A percentile compares a stretch with the other conserved stretches of the same genome.
Conservation (phyloP, 2,329 filamentous ascomycete species). For the Epichloe aotearoae region DNA sequence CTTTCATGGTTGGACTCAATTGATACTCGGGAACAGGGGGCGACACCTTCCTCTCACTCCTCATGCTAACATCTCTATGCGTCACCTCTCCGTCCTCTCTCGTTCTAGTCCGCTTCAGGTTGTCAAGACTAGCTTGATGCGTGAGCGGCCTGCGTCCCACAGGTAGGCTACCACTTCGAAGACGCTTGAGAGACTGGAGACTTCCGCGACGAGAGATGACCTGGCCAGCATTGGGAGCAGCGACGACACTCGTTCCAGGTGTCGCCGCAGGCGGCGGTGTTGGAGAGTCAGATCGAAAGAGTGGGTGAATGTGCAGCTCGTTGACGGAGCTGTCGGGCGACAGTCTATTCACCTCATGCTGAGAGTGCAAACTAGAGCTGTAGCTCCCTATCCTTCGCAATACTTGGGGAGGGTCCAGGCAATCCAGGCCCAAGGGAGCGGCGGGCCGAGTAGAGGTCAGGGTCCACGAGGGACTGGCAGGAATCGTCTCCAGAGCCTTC, state of each 20-base stretch:
- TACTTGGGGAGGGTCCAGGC: conserved; percentile 36
- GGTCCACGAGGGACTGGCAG: conserved; percentile 49
- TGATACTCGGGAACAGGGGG: conserved; percentile 51
- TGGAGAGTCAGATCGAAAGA: conserved; percentile 62
- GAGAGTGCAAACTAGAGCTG: conserved; percentile 27
- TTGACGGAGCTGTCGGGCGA: conserved; percentile 20
- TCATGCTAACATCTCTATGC: neutral
- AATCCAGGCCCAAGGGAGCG: conserved; percentile 30
- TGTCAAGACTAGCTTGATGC: conserved; percentile 35
- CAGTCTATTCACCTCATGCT: conserved; percentile 15
- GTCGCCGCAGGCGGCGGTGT: conserved; percentile 51
- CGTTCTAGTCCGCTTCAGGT: neutral
- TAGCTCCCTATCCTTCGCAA: conserved; percentile 37
- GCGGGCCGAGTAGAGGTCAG: conserved; percentile 49
- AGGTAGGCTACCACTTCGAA: conserved; percentile 43
- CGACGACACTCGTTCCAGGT: conserved; percentile 57
- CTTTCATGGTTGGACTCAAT: conserved; percentile 37
- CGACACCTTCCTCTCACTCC: conserved; percentile 34
- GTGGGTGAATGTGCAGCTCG: conserved; percentile 63
- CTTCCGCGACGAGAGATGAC: conserved; percentile 43
- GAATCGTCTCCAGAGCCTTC: conserved; percentile 57
- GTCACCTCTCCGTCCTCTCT: neutral
- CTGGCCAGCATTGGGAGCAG: conserved; percentile 55
- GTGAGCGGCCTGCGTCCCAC: conserved; percentile 33
- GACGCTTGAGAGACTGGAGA: conserved; percentile 36